These are phyloP conservation scores for Solanum habrochaites DNA, from an alignment of 257 asterid species.

Conservation along the genomic window DNA sequence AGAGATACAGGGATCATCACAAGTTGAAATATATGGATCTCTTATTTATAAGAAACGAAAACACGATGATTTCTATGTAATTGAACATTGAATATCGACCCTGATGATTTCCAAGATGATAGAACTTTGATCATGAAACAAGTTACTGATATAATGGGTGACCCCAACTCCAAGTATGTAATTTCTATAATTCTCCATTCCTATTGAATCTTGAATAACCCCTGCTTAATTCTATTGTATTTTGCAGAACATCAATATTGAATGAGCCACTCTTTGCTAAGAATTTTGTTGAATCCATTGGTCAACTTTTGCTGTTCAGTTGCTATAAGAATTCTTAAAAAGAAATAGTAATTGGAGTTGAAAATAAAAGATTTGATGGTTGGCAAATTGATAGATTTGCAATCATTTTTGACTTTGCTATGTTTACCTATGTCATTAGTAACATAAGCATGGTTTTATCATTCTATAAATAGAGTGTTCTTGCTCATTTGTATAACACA, in stretches of 20 bases:
- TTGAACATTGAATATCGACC: not conserved
- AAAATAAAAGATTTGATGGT: too few relatives aligned
- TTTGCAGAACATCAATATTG: not conserved
- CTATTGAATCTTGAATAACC: not conserved
- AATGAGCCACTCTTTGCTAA: not conserved
- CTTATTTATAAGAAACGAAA: not conserved
- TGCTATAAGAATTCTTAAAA: too few relatives aligned
- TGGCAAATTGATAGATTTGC: too few relatives aligned
- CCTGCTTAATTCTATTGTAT: not conserved
- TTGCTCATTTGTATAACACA: too few relatives aligned
- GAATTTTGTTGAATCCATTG: too few relatives aligned
- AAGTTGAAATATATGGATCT: not conserved
- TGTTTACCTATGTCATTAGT: too few relatives aligned
- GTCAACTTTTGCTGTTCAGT: too few relatives aligned
- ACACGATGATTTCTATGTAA: not conserved
- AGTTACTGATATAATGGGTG: not conserved
- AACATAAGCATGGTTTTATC: too few relatives aligned
- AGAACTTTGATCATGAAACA: not conserved
- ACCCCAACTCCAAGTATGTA: too few relatives aligned
- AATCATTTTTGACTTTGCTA: too few relatives aligned
- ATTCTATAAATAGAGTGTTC: too few relatives aligned
- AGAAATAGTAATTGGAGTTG: too few relatives aligned
- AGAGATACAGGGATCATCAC: not conserved
- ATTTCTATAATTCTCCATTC: not conserved
- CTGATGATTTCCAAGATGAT: not conserved